Base-by-base conservation (phyloP, 2,329 filamentous ascomycete genomes). In the Arthroderma sp. region DNA sequence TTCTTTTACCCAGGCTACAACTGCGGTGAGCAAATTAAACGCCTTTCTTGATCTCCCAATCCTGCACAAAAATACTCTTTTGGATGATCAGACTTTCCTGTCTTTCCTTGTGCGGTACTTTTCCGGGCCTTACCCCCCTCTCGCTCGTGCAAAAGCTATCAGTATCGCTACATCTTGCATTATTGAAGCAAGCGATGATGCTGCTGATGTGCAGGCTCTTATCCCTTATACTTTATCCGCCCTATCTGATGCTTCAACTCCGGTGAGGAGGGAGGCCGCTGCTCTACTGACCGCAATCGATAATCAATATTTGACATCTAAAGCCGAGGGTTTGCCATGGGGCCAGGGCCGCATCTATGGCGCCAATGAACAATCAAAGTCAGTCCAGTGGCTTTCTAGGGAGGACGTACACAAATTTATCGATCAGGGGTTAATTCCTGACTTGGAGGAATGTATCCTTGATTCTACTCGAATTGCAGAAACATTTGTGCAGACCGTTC, bases 371-470 rank as follows among this genome's bases (percentile, higher is more conserved):
- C 68, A 73, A 13, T 76, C 73, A 2, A 71, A 73, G 17, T 65
- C 68, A 19, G 61, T 85, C 15, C 74, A 79, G 49, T 81, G 80
- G 76, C 75, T 94, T 56, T 71, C 79, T 2, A 66, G 74, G 0
- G 79, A 83, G 23, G 79, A 85, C 56, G 74, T 75, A 1, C 74
- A 78, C 44, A 83, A 81, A 58, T 71, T 94, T 19, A 66, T 93
- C 0, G 78, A 81, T 19, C 76, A 81, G 19, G 77, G 86, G 38
- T 72, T 96, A n/a, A 70, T 88, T 19, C 88, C 88, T 0, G 81
- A 80, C 1, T 73, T 95, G 8, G 91, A 96, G 70, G 93, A 96
- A 70, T 94, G 86, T 65, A 79, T 91, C 2, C 81, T 96, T 63
- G 90, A 97, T 66, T 75, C 82, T 2, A 81, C 79, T 28, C 84